These are phyloP conservation scores for Taxillus chinensis DNA, from an alignment of 164 flowering plant genomes.

Conservation along the genomic window DNA sequence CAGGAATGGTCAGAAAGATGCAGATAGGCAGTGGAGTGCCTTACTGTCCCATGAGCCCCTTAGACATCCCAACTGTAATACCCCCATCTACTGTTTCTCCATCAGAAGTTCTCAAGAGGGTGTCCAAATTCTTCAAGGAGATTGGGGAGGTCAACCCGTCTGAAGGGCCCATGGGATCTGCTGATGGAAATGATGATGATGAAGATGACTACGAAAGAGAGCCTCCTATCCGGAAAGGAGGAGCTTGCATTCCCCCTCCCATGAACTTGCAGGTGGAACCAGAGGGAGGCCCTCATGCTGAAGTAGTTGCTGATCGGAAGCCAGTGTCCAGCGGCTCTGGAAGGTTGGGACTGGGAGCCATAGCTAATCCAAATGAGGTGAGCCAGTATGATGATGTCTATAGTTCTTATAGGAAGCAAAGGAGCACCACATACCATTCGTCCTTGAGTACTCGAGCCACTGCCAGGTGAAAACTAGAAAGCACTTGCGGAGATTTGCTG, in stretches of 20 bases:
- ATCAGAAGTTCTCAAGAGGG: constrained; percentile 72
- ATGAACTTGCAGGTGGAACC: constrained; percentile 65
- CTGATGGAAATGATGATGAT: constrained; percentile 46
- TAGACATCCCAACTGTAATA: constrained; percentile 90
- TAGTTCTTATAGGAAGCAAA: constrained; percentile 79
- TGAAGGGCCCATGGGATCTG: constrained; percentile 66
- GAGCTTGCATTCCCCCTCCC: constrained; percentile 98
- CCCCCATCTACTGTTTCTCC: constrained; percentile 82
- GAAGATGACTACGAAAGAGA: constrained; percentile 58
- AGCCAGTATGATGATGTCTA: constrained; percentile 98
- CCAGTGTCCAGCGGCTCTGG: constrained; percentile 65
- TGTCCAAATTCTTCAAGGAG: constrained; percentile 84
- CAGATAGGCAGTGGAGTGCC: constrained; percentile 99
- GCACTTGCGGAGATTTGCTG: too few relatives aligned
- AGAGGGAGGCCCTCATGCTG: constrained; percentile 65
- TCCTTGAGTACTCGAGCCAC: constrained; percentile 89
- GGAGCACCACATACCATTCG: constrained; percentile 85
- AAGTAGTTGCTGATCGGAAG: constrained; percentile 67
- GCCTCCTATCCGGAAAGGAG: constrained; percentile 68
- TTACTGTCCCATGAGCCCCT: constrained; percentile 93
- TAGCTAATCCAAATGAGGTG: constrained; percentile 74
- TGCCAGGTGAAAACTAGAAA: constrained; percentile 7
- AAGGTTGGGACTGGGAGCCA: constrained; percentile 86
- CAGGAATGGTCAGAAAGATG: constrained; percentile 96
- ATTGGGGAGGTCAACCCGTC: constrained; percentile 94